phyloP scores from a whole-genome alignment of 2,329 filamentous ascomycete genomes.

The Rosellinia necatrix region DNA sequence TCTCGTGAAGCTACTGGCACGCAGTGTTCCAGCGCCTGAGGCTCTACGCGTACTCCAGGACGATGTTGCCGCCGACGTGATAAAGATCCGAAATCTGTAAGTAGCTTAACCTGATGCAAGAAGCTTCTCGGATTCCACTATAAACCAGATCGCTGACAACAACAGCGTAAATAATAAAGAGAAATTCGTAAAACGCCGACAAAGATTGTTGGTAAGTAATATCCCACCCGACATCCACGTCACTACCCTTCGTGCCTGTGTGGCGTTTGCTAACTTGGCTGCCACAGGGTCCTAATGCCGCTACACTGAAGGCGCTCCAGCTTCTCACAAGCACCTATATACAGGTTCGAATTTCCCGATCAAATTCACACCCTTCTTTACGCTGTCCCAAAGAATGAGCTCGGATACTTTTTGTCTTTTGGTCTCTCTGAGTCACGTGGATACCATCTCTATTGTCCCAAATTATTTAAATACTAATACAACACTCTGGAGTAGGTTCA shows the following conservation, averaged over 20 bases:
- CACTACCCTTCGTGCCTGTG: not conserved
- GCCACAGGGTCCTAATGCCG: slow-evolving; percentile 75
- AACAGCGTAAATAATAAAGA: slow-evolving; percentile 90
- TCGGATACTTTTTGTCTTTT: too few relatives aligned
- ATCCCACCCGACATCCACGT: not conserved
- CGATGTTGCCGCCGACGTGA: slow-evolving; percentile 87
- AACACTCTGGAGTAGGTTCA: slow-evolving; percentile 58
- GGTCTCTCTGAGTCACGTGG: too few relatives aligned
- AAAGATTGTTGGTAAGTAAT: slow-evolving; percentile 71
- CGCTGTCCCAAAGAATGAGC: too few relatives aligned
- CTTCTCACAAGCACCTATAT: slow-evolving; percentile 91
- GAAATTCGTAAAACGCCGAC: slow-evolving; percentile 90
- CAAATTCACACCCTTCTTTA: not conserved
- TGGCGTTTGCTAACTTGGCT: slow-evolving; percentile 1
- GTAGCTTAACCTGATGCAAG: not conserved
- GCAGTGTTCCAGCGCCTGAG: slow-evolving; percentile 90
- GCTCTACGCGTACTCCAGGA: slow-evolving; percentile 95
- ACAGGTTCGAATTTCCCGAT: slow-evolving; percentile 53
- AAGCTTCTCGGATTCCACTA: not conserved
- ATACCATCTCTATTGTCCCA: too few relatives aligned
- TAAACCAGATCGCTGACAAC: slow-evolving; percentile 65
- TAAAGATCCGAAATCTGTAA: slow-evolving; percentile 45
- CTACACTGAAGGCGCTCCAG: slow-evolving; percentile 83
- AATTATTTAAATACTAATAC: slow-evolving; percentile 1
- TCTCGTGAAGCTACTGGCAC: slow-evolving; percentile 87